Conservation (phyloP, 75 land plant species). For the Picea glauca region DNA sequence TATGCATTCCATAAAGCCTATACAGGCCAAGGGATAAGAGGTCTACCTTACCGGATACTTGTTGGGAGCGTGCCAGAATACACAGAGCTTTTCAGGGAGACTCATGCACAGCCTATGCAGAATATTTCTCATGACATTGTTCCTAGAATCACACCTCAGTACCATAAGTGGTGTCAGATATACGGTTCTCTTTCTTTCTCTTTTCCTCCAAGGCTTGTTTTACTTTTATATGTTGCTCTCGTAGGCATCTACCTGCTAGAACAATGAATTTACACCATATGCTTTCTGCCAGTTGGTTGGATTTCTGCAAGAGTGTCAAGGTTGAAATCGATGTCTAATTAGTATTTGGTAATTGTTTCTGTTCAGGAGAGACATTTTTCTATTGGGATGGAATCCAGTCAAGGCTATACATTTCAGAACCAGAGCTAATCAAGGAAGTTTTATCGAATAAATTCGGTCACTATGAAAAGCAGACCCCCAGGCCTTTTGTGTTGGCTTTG, state of each 20-base stretch:
- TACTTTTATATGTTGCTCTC: not conserved
- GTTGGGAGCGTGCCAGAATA: slow-evolving; percentile 12
- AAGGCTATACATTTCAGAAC: slow-evolving; percentile 34
- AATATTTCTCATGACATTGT: slow-evolving; percentile 13
- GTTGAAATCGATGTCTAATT: too few relatives aligned
- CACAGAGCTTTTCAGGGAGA: slow-evolving; percentile 2
- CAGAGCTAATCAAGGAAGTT: slow-evolving; percentile 36
- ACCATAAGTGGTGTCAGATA: slow-evolving; percentile 15
- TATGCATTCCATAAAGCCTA: not conserved
- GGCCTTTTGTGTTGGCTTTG: slow-evolving; percentile 10
- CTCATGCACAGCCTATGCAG: slow-evolving; percentile 7
- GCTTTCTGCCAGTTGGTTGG: not conserved
- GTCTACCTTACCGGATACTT: slow-evolving; percentile 14
- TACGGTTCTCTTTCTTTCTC: slow-evolving; percentile 11
- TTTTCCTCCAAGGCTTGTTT: not conserved
- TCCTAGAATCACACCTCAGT: slow-evolving; percentile 16
- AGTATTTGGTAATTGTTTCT: not conserved
- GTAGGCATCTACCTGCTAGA: too few relatives aligned
- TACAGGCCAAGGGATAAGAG: slow-evolving; percentile 22
- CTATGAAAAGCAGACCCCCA: not conserved
- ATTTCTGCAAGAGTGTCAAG: too few relatives aligned
- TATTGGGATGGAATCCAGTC: slow-evolving; percentile 47
- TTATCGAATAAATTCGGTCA: slow-evolving; percentile 30
- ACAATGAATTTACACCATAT: not conserved
- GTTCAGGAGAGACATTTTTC: slow-evolving; percentile 40